A percentile compares a stretch with the other conserved stretches of the same genome.
These are phyloP conservation scores for Colletotrichum sp. DNA, from an alignment of 2,329 filamentous ascomycete species.

Conservation along the genomic window DNA sequence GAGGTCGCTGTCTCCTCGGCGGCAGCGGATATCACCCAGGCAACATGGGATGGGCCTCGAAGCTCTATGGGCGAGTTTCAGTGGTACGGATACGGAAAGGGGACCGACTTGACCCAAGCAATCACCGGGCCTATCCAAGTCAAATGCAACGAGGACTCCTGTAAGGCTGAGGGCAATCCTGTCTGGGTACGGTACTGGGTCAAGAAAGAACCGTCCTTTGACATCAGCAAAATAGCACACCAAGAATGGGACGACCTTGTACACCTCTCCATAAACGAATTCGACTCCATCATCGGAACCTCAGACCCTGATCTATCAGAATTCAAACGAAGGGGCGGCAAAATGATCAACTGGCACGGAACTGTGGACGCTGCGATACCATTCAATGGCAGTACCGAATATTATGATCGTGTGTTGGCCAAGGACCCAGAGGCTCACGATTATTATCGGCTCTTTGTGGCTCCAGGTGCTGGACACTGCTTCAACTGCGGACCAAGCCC, in stretches of 20 bases:
- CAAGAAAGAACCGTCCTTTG: not conserved
- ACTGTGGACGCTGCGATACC: constrained; percentile 38
- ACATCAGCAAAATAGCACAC: not conserved
- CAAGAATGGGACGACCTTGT: constrained; percentile 18
- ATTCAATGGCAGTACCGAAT: constrained; percentile 32
- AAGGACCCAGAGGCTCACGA: constrained; percentile 38
- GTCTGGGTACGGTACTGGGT: not conserved
- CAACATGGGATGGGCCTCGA: constrained; percentile 12
- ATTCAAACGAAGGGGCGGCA: constrained; percentile 39
- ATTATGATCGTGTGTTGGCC: constrained; percentile 20
- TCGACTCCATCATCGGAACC: constrained; percentile 27
- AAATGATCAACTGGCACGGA: constrained; percentile 47
- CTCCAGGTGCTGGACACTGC: constrained; percentile 58
- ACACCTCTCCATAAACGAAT: constrained; percentile 19
- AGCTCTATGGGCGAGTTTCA: not conserved
- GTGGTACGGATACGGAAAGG: not conserved
- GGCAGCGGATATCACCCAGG: constrained; percentile 10
- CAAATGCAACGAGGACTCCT: not conserved
- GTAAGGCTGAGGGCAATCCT: not conserved
- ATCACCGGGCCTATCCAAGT: constrained; percentile 29
- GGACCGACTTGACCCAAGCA: constrained; percentile 2
- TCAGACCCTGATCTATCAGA: constrained; percentile 30
- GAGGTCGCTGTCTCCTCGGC: constrained; percentile 16
- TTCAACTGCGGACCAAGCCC: not conserved
- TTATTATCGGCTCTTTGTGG: constrained; percentile 54